These are phyloP conservation scores for Metschnikowia koreensis DNA, from an alignment of 805 yeast species.

Conservation along the genomic window DNA sequence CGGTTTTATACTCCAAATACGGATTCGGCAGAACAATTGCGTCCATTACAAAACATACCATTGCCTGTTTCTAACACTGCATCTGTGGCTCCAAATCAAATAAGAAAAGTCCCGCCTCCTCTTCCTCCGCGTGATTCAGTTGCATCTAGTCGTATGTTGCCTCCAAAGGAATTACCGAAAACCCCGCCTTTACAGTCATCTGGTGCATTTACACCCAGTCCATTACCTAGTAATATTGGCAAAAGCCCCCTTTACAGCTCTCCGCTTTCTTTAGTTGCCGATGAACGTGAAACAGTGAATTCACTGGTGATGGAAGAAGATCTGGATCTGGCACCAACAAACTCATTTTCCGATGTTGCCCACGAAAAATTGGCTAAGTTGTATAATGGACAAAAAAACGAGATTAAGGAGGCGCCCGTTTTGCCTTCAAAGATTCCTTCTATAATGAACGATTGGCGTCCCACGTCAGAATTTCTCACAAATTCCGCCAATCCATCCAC, in stretches of 20 bases:
- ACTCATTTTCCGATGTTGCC: conserved; percentile 8
- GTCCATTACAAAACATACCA: conserved; percentile 23
- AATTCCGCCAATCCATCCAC: conserved; percentile 10
- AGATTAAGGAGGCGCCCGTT: conserved; percentile 32
- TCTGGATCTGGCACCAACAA: neutral
- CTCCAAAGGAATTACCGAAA: neutral
- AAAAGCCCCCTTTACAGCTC: neutral
- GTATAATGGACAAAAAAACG: conserved; percentile 36
- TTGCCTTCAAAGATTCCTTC: neutral
- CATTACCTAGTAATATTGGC: too few species aligned
- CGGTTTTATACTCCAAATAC: conserved; percentile 27
- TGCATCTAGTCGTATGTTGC: neutral
- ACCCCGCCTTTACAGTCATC: neutral
- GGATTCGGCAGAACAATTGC: conserved; percentile 29
- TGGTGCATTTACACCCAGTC: neutral
- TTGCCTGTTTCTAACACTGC: conserved; percentile 3
- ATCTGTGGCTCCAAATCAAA: neutral
- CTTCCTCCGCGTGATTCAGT: conserved; percentile 23
- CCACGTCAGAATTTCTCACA: too few species aligned
- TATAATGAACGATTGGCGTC: neutral
- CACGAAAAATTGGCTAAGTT: conserved; percentile 23
- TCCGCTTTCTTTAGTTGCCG: neutral
- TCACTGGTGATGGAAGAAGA: conserved; percentile 1
- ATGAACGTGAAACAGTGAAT: conserved; percentile 2
- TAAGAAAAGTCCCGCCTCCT: neutral